Conservation (phyloP, 192 early-diverging fungal genomes). For the Coemansia sp. region DNA sequence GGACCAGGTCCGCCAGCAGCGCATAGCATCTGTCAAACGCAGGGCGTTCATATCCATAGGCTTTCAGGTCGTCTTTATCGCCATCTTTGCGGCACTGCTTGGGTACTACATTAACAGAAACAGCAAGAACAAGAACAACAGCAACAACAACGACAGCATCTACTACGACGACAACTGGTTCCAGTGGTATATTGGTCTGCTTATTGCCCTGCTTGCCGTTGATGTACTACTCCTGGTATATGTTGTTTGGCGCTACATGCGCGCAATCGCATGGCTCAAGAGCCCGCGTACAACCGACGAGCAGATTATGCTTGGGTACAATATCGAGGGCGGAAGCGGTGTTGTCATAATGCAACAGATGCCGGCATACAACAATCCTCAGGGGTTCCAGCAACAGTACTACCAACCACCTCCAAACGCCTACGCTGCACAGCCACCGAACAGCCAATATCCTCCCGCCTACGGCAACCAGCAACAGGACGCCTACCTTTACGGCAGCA, state of each 20-base stretch:
- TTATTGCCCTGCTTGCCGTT: slow-evolving; percentile 49
- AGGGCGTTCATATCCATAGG: slow-evolving; percentile 32
- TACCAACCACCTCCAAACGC: slow-evolving; percentile 24
- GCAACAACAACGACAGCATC: slow-evolving; percentile 10
- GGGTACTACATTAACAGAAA: slow-evolving; percentile 39
- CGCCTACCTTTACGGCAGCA: not conserved
- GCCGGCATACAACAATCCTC: not conserved
- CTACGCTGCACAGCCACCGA: slow-evolving; percentile 18
- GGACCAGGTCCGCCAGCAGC: slow-evolving; percentile 29
- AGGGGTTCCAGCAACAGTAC: slow-evolving; percentile 10
- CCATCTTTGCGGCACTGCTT: slow-evolving; percentile 39
- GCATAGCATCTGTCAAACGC: slow-evolving; percentile 29
- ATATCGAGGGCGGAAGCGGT: slow-evolving; percentile 16
- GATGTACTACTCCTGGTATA: slow-evolving; percentile 39
- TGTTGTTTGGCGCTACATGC: slow-evolving; percentile 31
- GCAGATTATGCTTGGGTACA: slow-evolving; percentile 41
- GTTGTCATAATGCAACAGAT: slow-evolving; percentile 24
- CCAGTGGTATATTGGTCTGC: slow-evolving; percentile 52
- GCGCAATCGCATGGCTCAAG: slow-evolving; percentile 30
- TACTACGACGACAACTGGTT: slow-evolving; percentile 35
- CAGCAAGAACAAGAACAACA: slow-evolving; percentile 22
- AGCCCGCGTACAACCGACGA: slow-evolving; percentile 34
- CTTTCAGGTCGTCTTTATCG: slow-evolving; percentile 40
- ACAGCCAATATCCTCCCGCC: slow-evolving; percentile 23
- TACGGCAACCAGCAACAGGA: slow-evolving; percentile 3